Base-by-base conservation (phyloP, 768 basidiomycete species). In the Leccinum longicurvipes region DNA sequence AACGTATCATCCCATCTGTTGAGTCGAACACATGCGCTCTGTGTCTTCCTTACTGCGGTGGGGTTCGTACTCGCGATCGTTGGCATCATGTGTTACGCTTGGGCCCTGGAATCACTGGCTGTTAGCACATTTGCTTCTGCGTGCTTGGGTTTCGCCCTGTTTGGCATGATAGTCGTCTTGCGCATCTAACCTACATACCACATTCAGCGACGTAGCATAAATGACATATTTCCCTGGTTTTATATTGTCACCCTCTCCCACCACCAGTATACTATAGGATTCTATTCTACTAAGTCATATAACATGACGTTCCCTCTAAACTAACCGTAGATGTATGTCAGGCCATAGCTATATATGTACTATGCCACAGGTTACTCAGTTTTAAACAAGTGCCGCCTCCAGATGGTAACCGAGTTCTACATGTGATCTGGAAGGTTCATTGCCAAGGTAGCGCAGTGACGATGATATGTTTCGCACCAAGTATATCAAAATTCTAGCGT, bases 1-100 rank as follows among this genome's bases (percentile, higher is more conserved):
- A 73, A 24, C 71, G 78, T 47, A 72, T 73, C 70, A 10, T 66
- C 62, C 9, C 76, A 80, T 57, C 67, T 85, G 24, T 73, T 85
- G 29, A 76, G 74, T 51, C 74, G 78, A 19, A 77, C 74, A 29
- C 82, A 84, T 52, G 58, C 73, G 24, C 66, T 84, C 5, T 82
- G 80, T 58, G 77, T 84, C 51, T 57, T 69, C 55, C 63, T 81
- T 7, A 71, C 83, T 12, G 67, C 72, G 8, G 42, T 73, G 29
- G 83, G 83, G 23, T 85, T 85, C 60, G 60, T 73, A 10, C 70
- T 85, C n/a, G 79, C 78, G 2, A 68, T 83, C 24, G 61, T 71
- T 9, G 84, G 84, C 0, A 76, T 83, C 48, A 4, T 82, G 5
- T 77, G 76, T 59, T 82, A 77, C 56, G 72, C 78, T 3, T 85